Evolutionary conservation across 257 asterid genomes (phyloP), one percentile per base, ranked within the genome.

Genomic region (Anisodus acutangulus): DNA sequence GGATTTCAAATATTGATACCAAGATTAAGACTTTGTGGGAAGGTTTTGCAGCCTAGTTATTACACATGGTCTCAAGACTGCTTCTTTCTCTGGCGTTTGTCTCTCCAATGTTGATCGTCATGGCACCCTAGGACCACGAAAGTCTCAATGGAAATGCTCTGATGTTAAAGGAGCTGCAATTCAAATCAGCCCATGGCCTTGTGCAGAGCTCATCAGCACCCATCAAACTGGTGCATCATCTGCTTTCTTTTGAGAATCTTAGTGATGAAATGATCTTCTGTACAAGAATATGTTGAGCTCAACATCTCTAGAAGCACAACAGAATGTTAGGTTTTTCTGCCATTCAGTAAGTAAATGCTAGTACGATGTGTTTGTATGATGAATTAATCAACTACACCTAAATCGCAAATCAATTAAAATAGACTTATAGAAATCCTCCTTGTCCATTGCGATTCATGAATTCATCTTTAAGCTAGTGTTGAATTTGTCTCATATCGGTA

Each of bases 161-260:
- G 91, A 94, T 41, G 98, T 93, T 4, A 41, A 41, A 41, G 45
- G 99, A 6, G 93, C 88, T 1, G 94, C 98, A 1, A 89, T 91
- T 82, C 85, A 91, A 82, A 97, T 96, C 66, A 96, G 97, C 89
- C 98, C 97, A 11, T 93, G 89, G 92, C 94, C 98, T 0, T 95
- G 99, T 51, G 80, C 92, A 6, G 92, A 92, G 70, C 92, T 95
- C 71, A 87, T 91, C 31, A 84, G 89, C 79, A 86, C 45, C 47
- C 88, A 71, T 79, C 91, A 82, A 47, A 12, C 47, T 41, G 95
- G 91, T n/a, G 87, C 88, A 3, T 94, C 98, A 87, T 89, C 92
- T 11, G 79, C 89, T 84, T 41, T 41, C 83, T 86, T 55, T 89
- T 89, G 89, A 54, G 85, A 81, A 41, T 80, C 11, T 45, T 82